Evolutionary conservation across 768 basidiomycete species (phyloP).

Genomic region (Porpolomopsis calyptriformis): DNA sequence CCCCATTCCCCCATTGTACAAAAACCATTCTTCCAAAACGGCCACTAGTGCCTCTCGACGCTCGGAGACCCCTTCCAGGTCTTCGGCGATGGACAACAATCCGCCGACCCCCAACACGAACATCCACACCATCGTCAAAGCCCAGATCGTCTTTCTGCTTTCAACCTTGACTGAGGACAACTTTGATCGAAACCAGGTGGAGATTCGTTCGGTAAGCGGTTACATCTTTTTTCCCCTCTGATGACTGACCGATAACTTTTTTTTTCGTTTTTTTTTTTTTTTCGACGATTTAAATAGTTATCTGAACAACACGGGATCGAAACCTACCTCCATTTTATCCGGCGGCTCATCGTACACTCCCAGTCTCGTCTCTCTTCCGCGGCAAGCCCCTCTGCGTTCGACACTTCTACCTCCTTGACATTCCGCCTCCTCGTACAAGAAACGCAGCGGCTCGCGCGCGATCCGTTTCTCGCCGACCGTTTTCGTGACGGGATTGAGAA

Average conservation of each 20-base stretch:
- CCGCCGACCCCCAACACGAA: constrained; percentile 58
- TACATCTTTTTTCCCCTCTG: constrained; percentile 7
- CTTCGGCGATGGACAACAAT: constrained; percentile 73
- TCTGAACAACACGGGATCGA: constrained; percentile 95
- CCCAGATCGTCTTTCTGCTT: constrained; percentile 95
- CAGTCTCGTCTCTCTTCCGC: constrained; percentile 56
- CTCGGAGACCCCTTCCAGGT: constrained; percentile 69
- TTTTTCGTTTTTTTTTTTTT: constrained; percentile 11
- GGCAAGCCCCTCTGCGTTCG: constrained; percentile 53
- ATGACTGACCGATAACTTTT: not conserved
- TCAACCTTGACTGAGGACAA: constrained; percentile 96
- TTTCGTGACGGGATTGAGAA: constrained; percentile 86
- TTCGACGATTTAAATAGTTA: no score
- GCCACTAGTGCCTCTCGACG: constrained; percentile 59
- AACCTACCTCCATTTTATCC: constrained; percentile 95
- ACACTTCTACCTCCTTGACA: constrained; percentile 66
- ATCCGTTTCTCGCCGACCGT: constrained; percentile 82
- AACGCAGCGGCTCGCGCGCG: constrained; percentile 78
- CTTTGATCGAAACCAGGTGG: constrained; percentile 85
- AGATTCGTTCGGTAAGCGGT: constrained; percentile 81
- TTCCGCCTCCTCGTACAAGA: constrained; percentile 83
- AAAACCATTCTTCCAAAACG: constrained; percentile 45
- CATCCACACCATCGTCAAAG: constrained; percentile 88
- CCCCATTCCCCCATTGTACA: constrained; percentile 28
- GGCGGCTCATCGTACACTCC: constrained; percentile 85